These are phyloP conservation scores for Panicum miliaceum DNA, from an alignment of 176 grass and related monocot species.

Conservation along the genomic window DNA sequence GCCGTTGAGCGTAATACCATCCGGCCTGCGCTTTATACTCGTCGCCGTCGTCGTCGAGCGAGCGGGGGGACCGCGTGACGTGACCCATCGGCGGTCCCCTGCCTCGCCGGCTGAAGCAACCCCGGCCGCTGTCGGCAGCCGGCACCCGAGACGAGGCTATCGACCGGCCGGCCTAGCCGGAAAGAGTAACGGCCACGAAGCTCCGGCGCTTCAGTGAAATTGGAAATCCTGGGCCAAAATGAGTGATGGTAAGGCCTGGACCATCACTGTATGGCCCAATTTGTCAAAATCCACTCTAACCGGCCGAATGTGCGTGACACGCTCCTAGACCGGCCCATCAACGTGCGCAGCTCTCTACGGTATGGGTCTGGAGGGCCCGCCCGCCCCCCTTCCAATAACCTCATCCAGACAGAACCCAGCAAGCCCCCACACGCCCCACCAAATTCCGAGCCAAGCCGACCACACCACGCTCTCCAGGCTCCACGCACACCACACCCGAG, in stretches of 20 bases:
- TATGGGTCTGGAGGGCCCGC: not conserved
- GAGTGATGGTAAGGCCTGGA: not conserved
- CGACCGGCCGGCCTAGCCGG: not conserved
- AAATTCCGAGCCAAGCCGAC: not conserved
- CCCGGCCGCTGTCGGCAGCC: slow-evolving; percentile 28
- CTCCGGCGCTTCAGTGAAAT: too few relatives aligned
- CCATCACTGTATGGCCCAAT: not conserved
- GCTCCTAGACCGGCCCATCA: not conserved
- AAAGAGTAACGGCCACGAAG: not conserved
- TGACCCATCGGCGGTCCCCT: slow-evolving; percentile 8
- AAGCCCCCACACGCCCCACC: too few relatives aligned
- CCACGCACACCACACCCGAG: slow-evolving; percentile 1
- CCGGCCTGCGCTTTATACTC: not conserved
- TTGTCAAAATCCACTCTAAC: not conserved
- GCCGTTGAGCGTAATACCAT: not conserved
- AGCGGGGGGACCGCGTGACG: not conserved
- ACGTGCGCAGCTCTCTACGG: not conserved
- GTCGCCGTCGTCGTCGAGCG: not conserved
- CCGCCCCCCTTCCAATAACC: not conserved
- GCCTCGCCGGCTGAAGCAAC: not conserved
- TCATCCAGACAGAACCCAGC: slow-evolving; percentile 29
- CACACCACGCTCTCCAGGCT: not conserved
- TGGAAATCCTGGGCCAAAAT: not conserved
- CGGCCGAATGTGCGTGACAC: not conserved
- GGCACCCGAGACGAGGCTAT: not conserved